Evolutionary conservation across 2,329 filamentous ascomycete genomes (phyloP).

Genomic region (Penicillium vulpinum): DNA sequence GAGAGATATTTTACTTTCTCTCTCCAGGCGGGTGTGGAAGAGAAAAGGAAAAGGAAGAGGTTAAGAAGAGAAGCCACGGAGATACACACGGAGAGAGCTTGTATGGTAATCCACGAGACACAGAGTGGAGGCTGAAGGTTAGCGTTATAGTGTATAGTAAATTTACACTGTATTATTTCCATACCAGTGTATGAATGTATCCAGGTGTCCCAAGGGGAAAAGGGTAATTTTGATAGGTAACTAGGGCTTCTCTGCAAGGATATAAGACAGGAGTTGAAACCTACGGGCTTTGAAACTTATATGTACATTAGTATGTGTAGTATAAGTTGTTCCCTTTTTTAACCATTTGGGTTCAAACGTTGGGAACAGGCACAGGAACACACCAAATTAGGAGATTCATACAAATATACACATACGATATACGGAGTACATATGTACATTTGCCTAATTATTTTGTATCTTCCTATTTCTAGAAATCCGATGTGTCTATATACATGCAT

Average conservation of each 20-base stretch:
- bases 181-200: too few species aligned
- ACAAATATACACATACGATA: too few species aligned
- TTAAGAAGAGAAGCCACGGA: constrained; percentile 29
- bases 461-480: not conserved
- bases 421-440: too few species aligned
- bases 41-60: constrained; percentile 32
- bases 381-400: not conserved
- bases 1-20: constrained; percentile 41
- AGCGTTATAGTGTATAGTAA: constrained; percentile 1
- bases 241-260: constrained; percentile 10
- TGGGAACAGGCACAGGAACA: not conserved
- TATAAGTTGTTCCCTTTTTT: too few species aligned
- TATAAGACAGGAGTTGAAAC: constrained; percentile 11
- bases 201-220: not conserved
- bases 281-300: constrained; percentile 6
- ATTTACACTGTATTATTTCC: constrained; percentile 5
- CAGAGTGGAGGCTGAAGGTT: constrained; percentile 26
- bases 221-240: constrained; percentile 3
- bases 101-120: constrained; percentile 25
- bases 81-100: constrained; percentile 23
- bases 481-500: not conserved
- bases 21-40: constrained; percentile 46
- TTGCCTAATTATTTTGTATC: too few species aligned
- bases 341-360: not conserved
- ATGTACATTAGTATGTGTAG: not conserved